Conservation (phyloP, 495 filamentous ascomycete genomes). For the Cryomyces antarcticus region DNA sequence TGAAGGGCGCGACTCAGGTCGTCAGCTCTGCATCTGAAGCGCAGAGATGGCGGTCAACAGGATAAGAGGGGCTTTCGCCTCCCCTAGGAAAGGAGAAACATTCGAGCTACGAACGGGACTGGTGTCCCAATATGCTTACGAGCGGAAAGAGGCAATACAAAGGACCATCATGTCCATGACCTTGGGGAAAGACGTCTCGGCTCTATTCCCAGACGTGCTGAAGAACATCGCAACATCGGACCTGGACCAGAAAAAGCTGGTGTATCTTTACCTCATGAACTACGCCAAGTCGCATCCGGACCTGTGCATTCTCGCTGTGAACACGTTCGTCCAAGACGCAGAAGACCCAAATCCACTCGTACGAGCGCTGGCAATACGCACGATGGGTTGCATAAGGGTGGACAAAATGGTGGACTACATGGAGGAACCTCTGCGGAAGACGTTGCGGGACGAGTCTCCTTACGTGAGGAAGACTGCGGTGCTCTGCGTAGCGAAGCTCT, state of each 20-base stretch:
- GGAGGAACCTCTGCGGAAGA: conserved; percentile 96
- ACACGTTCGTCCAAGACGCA: conserved; percentile 97
- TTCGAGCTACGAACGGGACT: conserved; percentile 93
- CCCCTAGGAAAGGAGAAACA: conserved; percentile 90
- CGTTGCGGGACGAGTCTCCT: conserved; percentile 86
- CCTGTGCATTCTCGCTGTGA: conserved; percentile 95
- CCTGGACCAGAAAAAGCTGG: conserved; percentile 97
- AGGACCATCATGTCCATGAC: conserved; percentile 99
- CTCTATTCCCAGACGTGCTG: conserved; percentile 90
- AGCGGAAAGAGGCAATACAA: conserved; percentile 95
- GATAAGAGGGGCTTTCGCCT: conserved; percentile 80
- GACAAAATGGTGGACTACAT: conserved; percentile 99
- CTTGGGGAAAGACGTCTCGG: conserved; percentile 92
- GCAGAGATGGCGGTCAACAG: conserved; percentile 76
- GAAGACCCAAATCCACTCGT: conserved; percentile 97
- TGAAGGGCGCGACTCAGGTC: conserved; percentile 29
- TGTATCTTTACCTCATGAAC: conserved; percentile 99
- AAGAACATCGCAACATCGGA: conserved; percentile 96
- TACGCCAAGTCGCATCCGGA: conserved; percentile 99
- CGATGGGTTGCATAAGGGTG: conserved; percentile 98
- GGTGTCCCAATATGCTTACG: conserved; percentile 98
- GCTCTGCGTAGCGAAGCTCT: conserved; percentile 94
- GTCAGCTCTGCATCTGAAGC: conserved; percentile 20
- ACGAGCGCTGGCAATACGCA: conserved; percentile 82
- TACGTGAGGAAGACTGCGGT: conserved; percentile 97